phyloP scores from a whole-genome alignment of 768 basidiomycete species.

The Lentinula lateritia region DNA sequence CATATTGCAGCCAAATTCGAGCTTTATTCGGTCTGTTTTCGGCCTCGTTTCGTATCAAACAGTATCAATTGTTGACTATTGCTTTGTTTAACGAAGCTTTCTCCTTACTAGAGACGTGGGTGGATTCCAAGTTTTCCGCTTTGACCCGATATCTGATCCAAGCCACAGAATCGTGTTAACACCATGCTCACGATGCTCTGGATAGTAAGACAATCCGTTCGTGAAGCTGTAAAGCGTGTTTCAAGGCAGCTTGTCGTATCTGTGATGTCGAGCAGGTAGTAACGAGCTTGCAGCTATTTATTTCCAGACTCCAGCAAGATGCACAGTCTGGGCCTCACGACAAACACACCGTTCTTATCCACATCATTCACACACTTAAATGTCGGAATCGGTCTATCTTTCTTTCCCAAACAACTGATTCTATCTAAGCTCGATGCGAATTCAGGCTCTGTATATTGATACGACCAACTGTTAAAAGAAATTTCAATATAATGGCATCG shows the following conservation, averaged over 20 bases:
- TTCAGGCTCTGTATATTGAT: not conserved
- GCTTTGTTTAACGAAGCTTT: not conserved
- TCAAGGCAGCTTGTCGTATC: not conserved
- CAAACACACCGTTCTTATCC: not conserved
- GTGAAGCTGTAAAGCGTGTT: constrained; percentile 1
- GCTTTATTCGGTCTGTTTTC: not conserved
- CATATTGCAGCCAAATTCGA: not conserved
- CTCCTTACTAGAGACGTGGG: not conserved
- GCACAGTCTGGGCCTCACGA: not conserved
- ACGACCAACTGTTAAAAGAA: no score
- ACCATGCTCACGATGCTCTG: not conserved
- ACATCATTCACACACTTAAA: not conserved
- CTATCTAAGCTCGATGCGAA: not conserved
- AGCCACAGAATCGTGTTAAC: not conserved
- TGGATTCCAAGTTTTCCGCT: not conserved
- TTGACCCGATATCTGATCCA: not conserved
- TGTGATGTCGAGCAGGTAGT: constrained; percentile 1
- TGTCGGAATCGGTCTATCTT: not conserved
- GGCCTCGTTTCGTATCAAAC: not conserved
- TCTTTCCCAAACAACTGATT: not conserved
- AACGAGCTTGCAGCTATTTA: not conserved
- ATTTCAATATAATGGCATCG: no score
- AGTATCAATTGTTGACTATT: not conserved
- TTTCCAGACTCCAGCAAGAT: not conserved
- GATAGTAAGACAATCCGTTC: not conserved